Conservation (phyloP, 2,329 filamentous ascomycete genomes). For the Diaporthe citrichinensis region DNA sequence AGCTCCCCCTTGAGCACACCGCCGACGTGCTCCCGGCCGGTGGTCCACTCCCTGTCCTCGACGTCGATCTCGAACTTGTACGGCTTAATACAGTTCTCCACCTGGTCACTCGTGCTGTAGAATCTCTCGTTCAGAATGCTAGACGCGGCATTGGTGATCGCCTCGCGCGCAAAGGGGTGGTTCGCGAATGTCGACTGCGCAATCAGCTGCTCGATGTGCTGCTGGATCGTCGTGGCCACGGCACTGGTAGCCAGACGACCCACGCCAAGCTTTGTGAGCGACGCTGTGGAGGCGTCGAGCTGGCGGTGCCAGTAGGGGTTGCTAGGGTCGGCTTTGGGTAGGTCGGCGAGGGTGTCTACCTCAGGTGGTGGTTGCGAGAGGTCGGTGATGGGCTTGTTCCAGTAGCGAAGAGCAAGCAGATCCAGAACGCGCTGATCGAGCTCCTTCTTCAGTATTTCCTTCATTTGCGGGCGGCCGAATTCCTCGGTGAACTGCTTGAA, state of each 20-base stretch:
- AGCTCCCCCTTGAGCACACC: conserved; percentile 89
- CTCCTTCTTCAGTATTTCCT: conserved; percentile 89
- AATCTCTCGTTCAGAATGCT: conserved; percentile 94
- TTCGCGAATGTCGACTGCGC: conserved; percentile 85
- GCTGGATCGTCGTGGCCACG: conserved; percentile 88
- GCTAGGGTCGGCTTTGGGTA: conserved; percentile 88
- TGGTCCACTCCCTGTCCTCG: conserved; percentile 88
- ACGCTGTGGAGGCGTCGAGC: conserved; percentile 90
- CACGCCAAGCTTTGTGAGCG: conserved; percentile 93
- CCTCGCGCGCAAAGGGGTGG: conserved; percentile 92
- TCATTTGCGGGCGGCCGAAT: conserved; percentile 91
- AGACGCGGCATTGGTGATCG: conserved; percentile 92
- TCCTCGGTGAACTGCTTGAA: conserved; percentile 94
- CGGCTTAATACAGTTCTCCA: conserved; percentile 99
- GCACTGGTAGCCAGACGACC: conserved; percentile 93
- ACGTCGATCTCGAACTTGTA: conserved; percentile 99
- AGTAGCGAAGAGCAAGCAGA: conserved; percentile 91
- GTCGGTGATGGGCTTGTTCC: conserved; percentile 95
- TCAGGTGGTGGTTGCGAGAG: conserved; percentile 77
- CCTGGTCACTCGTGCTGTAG: conserved; percentile 96
- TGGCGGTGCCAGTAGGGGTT: conserved; percentile 94
- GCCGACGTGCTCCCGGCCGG: conserved; percentile 86
- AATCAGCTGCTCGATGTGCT: conserved; percentile 84
- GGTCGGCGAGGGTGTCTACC: conserved; percentile 79
- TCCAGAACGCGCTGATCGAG: conserved; percentile 96